Evolutionary conservation across 225 moss, liverwort and hornwort species (phyloP).

Genomic region (Thuidium tamariscinum): DNA sequence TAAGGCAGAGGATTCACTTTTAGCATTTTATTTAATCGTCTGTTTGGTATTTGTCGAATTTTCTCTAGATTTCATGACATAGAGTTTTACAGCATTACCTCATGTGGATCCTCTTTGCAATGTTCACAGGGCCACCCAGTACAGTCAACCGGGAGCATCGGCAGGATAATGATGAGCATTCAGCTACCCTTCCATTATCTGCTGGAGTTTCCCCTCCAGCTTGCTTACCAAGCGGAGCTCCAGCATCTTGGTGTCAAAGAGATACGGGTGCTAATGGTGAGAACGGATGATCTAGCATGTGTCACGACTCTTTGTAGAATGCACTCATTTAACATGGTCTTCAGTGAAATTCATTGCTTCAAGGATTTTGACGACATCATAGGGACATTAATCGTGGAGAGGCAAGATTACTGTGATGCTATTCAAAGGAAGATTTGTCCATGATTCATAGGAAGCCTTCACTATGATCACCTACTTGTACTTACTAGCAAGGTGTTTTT

Average conservation of each 20-base stretch:
- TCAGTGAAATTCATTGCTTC: neutral
- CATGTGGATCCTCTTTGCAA: neutral
- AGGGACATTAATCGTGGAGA: neutral
- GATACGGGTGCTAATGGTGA: conserved; percentile 86
- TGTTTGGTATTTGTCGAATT: no score
- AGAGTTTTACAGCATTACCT: neutral
- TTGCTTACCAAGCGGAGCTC: conserved; percentile 48
- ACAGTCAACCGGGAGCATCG: conserved; percentile 64
- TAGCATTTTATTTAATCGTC: no score
- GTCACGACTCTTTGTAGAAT: neutral
- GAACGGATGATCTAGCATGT: neutral
- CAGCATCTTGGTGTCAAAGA: conserved; percentile 69
- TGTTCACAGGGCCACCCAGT: conserved; percentile 12
- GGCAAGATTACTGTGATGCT: neutral
- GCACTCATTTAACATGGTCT: neutral
- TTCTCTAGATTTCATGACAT: neutral
- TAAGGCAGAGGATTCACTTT: neutral
- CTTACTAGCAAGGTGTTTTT: neutral
- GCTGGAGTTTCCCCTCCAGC: conserved; percentile 37
- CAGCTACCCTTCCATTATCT: conserved; percentile 57
- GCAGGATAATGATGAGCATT: conserved; percentile 65
- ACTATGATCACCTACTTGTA: neutral
- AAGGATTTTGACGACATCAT: neutral
- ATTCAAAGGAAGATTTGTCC: neutral
- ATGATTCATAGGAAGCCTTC: neutral